Base-by-base conservation (phyloP, 1,139 yeast species). In the Yamadazyma taylorii region DNA sequence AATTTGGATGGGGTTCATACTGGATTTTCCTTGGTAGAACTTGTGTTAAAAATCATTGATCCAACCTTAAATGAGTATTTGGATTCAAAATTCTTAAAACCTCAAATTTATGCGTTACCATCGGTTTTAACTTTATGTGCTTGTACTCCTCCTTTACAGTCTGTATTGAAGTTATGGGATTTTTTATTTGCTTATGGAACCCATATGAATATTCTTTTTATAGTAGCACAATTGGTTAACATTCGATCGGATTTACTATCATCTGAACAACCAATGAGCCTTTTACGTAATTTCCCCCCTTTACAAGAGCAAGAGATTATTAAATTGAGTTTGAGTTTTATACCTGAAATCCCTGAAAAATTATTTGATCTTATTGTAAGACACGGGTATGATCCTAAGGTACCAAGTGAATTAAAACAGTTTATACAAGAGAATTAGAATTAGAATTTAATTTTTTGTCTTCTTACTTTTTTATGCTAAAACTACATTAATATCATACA, bases 101-200 rank as follows among this genome's bases (percentile, higher is more conserved):
- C 96, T 0, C 89, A 89, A 53, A 80, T 89, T 24, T 89, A 88
- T 58, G 96, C 96, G 0, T 82, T 89, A 51, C 95, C 97, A 0
- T 81, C 95, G 1, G 87, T 89, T 0, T 65, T 90, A 45, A 89
- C 97, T 0, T 66, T 90, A 34, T 81, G 94, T 40, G 95, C 96
- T 4, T 87, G 96, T 53, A 88, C 95, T 3, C 96, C 95, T 8
- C 94, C 96, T 0, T 64, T 90, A 35, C 65, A 71, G 19, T 86
- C 89, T 45, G 88, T 86, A 0, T 63, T 89, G 32, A 75, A 81
- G 39, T 66, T 89, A 19, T 89, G 97, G 97, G 97, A 89, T 58
- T 85, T 88, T 47, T 62, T 88, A 52, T 84, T 89, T 58, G 95
- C 97, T 3, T 89, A 87, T 53, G 97, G 97, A 0, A 78, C 86